phyloP scores from a whole-genome alignment of 2,329 filamentous ascomycete species.

The Pyrenochaeta sp. region DNA sequence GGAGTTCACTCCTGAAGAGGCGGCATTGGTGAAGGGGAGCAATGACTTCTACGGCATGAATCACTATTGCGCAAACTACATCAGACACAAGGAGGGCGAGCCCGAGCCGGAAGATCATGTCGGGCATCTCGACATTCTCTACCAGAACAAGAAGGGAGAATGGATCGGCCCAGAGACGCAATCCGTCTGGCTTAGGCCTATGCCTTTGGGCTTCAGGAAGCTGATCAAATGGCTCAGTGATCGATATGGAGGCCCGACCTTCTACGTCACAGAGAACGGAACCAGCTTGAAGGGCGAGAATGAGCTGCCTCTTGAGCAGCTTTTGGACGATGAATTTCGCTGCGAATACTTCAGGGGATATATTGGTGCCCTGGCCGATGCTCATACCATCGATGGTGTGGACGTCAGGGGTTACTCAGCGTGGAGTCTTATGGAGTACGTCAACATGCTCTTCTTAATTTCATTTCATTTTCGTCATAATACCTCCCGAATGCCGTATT shows the following conservation, averaged over 20 bases:
- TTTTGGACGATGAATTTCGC: constrained; percentile 83
- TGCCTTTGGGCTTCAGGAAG: constrained; percentile 78
- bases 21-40: constrained; percentile 78
- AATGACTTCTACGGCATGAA: constrained; percentile 97
- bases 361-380: constrained; percentile 77
- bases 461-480: constrained; percentile 5
- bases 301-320: constrained; percentile 72
- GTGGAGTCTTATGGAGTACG: constrained; percentile 84
- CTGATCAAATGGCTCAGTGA: constrained; percentile 67
- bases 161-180: constrained; percentile 84
- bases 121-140: constrained; percentile 77
- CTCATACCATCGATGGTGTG: constrained; percentile 75
- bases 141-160: constrained; percentile 75
- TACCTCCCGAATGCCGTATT: not conserved
- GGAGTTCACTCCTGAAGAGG: constrained; percentile 75
- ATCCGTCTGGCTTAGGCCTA: constrained; percentile 80
- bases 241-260: constrained; percentile 77
- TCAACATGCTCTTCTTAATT: constrained; percentile 32
- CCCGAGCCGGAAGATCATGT: constrained; percentile 72
- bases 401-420: constrained; percentile 83
- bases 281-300: constrained; percentile 86
- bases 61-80: constrained; percentile 89
- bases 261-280: constrained; percentile 90
- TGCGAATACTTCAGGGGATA: constrained; percentile 81
- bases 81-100: constrained; percentile 73